Evolutionary conservation across 139 green algal species (phyloP), one percentile per base, ranked within the genome.

Genomic region (Pedinophyceae sp.): DNA sequence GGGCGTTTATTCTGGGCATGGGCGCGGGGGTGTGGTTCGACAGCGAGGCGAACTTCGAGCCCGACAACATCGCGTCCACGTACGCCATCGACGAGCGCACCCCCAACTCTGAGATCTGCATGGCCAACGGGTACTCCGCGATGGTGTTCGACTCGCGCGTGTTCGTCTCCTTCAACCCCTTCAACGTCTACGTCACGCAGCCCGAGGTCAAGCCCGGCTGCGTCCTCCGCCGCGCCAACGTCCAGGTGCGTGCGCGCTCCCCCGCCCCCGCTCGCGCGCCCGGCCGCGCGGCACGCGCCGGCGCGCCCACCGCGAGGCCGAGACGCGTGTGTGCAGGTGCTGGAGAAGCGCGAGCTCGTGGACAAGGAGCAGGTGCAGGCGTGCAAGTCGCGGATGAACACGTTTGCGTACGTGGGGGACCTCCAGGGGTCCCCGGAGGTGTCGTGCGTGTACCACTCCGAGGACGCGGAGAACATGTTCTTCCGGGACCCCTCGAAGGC

Each of bases 91-190:
- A 98, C 68, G 62, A 80, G n/a, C 77, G 85, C 29, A 93, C 89
- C 15, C 91, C 91, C 39, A 94, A 93, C 61, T 74, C 72, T 1
- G 87, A 97, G 52, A 41, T 94, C 10, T 93, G 85, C 73, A 89
- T 93, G 82, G 88, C 89, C 17, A 95, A 95, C 58, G 91, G 91
- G 22, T 94, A 94, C 66, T 82, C 60, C 27, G 85, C 89, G n/a
- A 96, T 96, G 81, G 91, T 97, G 13, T 96, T 98, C 57, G 89
- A 96, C 71, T 83, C 95, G 74, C 79, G 92, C 24, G 64, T 98
- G 7, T 98, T 96, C 52, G 84, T 98, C 2, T 96, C 90, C 0
- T 93, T 96, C 76, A 98, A 95, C 68, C 88, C 90, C 56, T 93
- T 69, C 67, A 72, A 72, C 65, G 61, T 68, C 43, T 72, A 72